Evolutionary conservation across 805 yeast species (phyloP), one percentile per base, ranked within the genome.

Genomic region (Scheffersomyces ergatensis): DNA sequence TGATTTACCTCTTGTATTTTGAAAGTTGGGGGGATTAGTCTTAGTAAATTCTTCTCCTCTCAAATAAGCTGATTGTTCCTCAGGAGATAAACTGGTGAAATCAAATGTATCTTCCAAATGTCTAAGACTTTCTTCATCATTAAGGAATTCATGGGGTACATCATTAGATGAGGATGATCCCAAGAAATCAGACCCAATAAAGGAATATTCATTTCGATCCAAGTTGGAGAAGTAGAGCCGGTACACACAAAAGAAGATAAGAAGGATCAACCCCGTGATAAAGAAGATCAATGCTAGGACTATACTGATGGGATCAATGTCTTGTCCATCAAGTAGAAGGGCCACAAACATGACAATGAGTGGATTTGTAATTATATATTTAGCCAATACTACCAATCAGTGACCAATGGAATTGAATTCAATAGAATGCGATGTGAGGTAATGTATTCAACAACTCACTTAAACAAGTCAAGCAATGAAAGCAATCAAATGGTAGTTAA

Each of bases 101-200:
- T 66, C 70, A 44, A 50, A 67, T 33, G 65, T 67, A 13, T 66
- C 65, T 4, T 68, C 64, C 37, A 70, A 54, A 13, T 56, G 60
- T 14, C 39, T 41, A 26, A 70, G 53, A 4, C 65, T 39, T 40
- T 67, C 73, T 37, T 67, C 72, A 46, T 69, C 74, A 42, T 68
- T 66, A 18, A 69, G 44, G 43, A 64, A 68, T 39, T 62, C 74
- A 15, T 53, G 55, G 15, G 73, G 74, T 2, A 67, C 50, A 20
- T 49, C 58, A 27, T 43, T 39, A 4, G 39, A 29, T 21, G 37
- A 35, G n/a, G n/a, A n/a, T 3, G 48, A 37, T 11, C 49, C 51
- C 38, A 39, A 26, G 20, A 46, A 41, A 14, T 51, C 50, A 21
- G 46, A 38, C 20, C 51, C 48, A 25, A 49, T 40, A 15, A 44